Conservation (phyloP, 768 basidiomycete species). For the Phlegmacium glaucopus region DNA sequence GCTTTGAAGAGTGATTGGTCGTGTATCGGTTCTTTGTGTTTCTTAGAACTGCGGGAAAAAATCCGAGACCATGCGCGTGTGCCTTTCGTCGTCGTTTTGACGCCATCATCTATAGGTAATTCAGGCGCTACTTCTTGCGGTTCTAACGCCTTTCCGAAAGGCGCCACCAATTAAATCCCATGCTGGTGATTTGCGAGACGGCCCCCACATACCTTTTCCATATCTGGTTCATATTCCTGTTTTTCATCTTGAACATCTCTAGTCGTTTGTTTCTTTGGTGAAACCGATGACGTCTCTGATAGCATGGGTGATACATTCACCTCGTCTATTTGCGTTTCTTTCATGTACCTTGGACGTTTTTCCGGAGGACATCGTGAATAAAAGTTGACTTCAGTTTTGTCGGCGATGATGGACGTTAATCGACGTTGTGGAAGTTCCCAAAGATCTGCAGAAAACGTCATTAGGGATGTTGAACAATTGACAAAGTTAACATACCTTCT, state of each 20-base stretch:
- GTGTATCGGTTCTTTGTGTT: conserved; percentile 22
- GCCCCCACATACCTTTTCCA: conserved; percentile 4
- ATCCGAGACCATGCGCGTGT: not conserved
- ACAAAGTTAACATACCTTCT: conserved; percentile 37
- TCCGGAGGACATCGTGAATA: conserved; percentile 49
- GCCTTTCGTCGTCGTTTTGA: not conserved
- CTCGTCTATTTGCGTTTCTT: not conserved
- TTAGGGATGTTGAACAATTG: conserved; percentile 15
- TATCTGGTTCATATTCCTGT: conserved; percentile 1
- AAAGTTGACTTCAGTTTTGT: conserved; percentile 42
- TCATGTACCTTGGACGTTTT: conserved; percentile 36
- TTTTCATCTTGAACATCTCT: not conserved
- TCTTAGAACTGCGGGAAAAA: conserved; percentile 4
- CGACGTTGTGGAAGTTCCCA: conserved; percentile 44
- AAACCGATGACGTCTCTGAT: not conserved
- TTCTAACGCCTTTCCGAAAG: conserved; percentile 6
- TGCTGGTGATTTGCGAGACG: conserved; percentile 1
- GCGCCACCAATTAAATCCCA: conserved; percentile 6
- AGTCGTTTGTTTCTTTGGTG: not conserved
- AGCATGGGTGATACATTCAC: not conserved
- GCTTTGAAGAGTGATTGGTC: conserved; percentile 50
- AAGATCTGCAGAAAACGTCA: conserved; percentile 36
- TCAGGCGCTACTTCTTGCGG: not conserved
- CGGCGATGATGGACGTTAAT: conserved; percentile 36
- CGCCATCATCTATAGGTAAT: not conserved